Evolutionary conservation across 202 grass and related monocot genomes (phyloP), one percentile per base, ranked within the genome.

Genomic region (Schoenoplectus tabernaemontani): DNA sequence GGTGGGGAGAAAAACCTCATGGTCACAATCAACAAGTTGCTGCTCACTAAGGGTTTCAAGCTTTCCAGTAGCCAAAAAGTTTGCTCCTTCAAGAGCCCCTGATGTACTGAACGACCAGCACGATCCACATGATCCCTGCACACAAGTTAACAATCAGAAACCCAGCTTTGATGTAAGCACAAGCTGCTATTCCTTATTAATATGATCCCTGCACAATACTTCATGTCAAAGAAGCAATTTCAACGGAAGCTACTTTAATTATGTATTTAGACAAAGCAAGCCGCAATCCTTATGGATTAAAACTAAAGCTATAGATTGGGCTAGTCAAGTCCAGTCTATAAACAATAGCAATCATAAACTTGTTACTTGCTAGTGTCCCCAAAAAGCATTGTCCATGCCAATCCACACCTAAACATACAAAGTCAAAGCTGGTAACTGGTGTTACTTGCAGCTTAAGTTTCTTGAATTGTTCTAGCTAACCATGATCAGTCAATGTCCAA

Each of bases 61-160:
- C 56, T 97, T 89, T 78, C 93, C 91, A 5, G 91, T 93, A 22
- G 93, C 79, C 46, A 97, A 84, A 83, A 91, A 97, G 85, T 97
- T 80, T 19, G 93, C 93, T 47, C 93, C 93, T 85, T 97, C 93
- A 61, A 97, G 82, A 42, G 93, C 93, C 30, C 83, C 93, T 0
- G 93, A 91, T 2, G 91, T 68, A 76, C 93, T 93, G 85, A 97
- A 97, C 41, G 93, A 93, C 93, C 93, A 97, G 89, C 93, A 97
- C 33, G 93, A 97, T 20, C 93, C 93, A 77, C 93, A 97, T 0
- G 93, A 97, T 39, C 93, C 93, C 91, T 97, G 71, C 13, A 79
- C 68, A 69, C 79, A 32, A 13, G 51, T 36, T 67, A 16, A 73
- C 75, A 59, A 78, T 9, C 15, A 33, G 43, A 53, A n/a, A 74